A percentile compares a stretch with the other conserved stretches of the same genome.
Evolutionary conservation across 352 stramenopile species (phyloP).

Genomic region (Phytopythium vexans): DNA sequence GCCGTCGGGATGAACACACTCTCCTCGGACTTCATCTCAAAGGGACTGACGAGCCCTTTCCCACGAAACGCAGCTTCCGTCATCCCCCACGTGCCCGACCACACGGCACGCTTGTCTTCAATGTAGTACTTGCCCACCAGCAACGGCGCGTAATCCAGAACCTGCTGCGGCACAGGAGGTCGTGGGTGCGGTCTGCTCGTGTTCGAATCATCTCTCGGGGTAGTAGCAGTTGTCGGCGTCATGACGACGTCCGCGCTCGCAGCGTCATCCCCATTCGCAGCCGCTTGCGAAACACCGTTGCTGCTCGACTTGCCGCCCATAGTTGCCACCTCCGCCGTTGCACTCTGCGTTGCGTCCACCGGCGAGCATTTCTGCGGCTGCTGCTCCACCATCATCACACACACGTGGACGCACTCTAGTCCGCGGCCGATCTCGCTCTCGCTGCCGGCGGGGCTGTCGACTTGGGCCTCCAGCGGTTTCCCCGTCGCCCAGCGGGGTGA

Average conservation of each 20-base stretch:
- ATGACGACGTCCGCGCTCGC: conserved; percentile 1
- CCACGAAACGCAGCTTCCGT: conserved; percentile 71
- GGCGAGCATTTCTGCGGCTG: conserved; percentile 27
- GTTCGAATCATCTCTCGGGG: neutral
- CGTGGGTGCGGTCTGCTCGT: conserved; percentile 8
- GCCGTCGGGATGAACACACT: conserved; percentile 57
- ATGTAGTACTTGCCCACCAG: conserved; percentile 84
- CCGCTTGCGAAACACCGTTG: conserved; percentile 1
- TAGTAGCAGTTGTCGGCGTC: neutral
- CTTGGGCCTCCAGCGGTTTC: conserved; percentile 23
- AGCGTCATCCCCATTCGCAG: conserved; percentile 2
- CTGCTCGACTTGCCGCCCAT: conserved; percentile 16
- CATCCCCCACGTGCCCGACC: conserved; percentile 83
- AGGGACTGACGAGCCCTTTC: conserved; percentile 74
- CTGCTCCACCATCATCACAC: conserved; percentile 67
- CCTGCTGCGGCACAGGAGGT: conserved; percentile 44
- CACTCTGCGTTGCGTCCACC: conserved; percentile 8
- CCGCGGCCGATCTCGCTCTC: conserved; percentile 8
- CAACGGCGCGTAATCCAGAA: conserved; percentile 67
- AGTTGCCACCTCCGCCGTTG: neutral
- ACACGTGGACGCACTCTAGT: conserved; percentile 45
- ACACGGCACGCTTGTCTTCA: conserved; percentile 76
- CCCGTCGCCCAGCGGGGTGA: conserved; percentile 40
- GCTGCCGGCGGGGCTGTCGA: conserved; percentile 9
- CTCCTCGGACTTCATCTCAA: conserved; percentile 88